Percentiles rank a stretch among this genome's conserved stretches.
These are phyloP conservation scores for Houttuynia cordata DNA, from an alignment of 164 flowering plant species.

Conservation along the genomic window DNA sequence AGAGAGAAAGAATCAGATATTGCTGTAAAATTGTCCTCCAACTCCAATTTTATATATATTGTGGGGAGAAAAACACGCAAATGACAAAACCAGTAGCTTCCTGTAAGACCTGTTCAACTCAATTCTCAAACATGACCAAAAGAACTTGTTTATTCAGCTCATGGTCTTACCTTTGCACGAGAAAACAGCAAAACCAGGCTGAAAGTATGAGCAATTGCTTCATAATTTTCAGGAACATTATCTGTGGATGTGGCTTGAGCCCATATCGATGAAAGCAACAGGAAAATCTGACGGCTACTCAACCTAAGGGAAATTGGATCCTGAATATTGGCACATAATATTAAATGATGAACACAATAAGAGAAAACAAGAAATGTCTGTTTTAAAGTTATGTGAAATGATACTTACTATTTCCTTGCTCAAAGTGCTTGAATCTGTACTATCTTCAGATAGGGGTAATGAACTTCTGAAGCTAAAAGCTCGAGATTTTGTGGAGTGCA, in stretches of 20 bases:
- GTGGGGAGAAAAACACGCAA: no score
- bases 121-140: no score
- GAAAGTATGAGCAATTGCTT: conserved; percentile 90
- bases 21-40: no score
- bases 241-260: conserved; percentile 70
- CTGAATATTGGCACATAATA: conserved; percentile 26
- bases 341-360: not conserved
- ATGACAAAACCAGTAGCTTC: no score
- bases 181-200: conserved; percentile 74
- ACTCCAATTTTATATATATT: no score
- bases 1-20: no score
- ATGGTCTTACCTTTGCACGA: conserved; percentile 54
- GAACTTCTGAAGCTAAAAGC: conserved; percentile 35
- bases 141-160: no score
- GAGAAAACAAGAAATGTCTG: not conserved
- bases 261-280: conserved; percentile 87
- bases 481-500: conserved; percentile 55
- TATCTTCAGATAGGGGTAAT: conserved; percentile 24
- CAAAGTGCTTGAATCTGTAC: conserved; percentile 8
- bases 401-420: conserved; percentile 39
- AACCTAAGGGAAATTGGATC: conserved; percentile 58
- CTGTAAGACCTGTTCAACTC: no score
- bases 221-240: conserved; percentile 76
- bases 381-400: no score
- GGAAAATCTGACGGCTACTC: conserved; percentile 75